Base-by-base conservation (phyloP, 208 protist species). In the Leptomonas pyrrhocoris region DNA sequence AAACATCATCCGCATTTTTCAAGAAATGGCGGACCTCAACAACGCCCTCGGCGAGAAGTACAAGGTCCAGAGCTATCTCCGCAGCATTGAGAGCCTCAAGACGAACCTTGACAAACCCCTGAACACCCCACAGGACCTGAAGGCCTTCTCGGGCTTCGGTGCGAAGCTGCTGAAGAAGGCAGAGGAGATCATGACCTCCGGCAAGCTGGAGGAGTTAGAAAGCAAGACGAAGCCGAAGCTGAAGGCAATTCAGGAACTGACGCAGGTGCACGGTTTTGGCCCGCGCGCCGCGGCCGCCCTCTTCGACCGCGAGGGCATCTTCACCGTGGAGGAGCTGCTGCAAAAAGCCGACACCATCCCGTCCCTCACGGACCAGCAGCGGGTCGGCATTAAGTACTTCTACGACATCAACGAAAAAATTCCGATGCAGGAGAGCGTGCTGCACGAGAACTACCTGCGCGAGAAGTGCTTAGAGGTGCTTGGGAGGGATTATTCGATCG, bases 381-480 rank as follows among this genome's bases (percentile, higher is more conserved):
- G 87, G 40, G 87, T 96, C 19, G 93, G 90, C 38, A 90, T 97
- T 59, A 81, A 86, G 62, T 95, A 96, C 90, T 96, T 94, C 66
- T 86, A 94, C 74, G 93, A 97, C 69, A 94, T 96, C 64, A 92
- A 94, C 61, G 85, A 95, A 66, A 93, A 95, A 73, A 97, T 97
- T 25, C 93, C 93, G n/a, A 93, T 92, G 85, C 87, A 92, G 73
- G 90, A 97, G 74, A 90, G 87, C 68, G 86, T 94, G 50, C 70
- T 93, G 55, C 86, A 95, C 67, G 89, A 94, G 69, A 94, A 92
- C 73, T 90, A 85, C 43, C 72, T 95, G 15, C 76, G 77, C 23
- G 84, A 93, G 62, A 80, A 79, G 75, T 84, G 81, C 51, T 56
- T 77, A 12, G 73, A 84, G 73, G 40, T 79, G 46, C 84, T 93